These are phyloP conservation scores for Chrysoporthe cubensis DNA, from an alignment of 2,329 filamentous ascomycete genomes.

Conservation along the genomic window DNA sequence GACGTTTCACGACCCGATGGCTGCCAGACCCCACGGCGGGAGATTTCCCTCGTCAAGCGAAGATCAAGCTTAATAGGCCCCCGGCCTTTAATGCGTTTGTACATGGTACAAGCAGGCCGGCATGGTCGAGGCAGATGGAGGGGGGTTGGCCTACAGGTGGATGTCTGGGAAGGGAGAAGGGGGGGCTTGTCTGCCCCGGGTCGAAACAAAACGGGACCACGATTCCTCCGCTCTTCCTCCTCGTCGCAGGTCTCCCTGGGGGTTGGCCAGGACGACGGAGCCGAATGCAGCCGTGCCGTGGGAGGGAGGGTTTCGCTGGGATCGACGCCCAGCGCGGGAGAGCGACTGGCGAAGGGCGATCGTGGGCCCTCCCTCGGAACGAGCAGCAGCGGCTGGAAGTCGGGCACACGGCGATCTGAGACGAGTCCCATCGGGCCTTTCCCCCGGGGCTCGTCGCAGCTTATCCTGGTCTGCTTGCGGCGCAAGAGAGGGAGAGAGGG, in stretches of 20 bases:
- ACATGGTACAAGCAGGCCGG: not conserved
- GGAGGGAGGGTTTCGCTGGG: not conserved
- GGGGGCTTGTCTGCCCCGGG: not conserved
- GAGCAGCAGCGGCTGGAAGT: not conserved
- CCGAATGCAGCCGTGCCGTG: not conserved
- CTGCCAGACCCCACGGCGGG: not conserved
- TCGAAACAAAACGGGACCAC: conserved; percentile 2
- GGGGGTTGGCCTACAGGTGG: not conserved
- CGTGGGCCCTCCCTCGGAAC: not conserved
- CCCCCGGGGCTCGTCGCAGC: not conserved
- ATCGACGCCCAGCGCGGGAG: conserved; percentile 7
- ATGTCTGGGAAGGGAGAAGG: not conserved
- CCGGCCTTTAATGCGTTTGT: not conserved
- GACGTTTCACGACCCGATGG: not conserved
- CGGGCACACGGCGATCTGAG: not conserved
- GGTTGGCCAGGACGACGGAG: not conserved
- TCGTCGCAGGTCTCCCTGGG: not conserved
- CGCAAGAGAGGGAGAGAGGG: not conserved
- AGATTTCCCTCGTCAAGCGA: not conserved
- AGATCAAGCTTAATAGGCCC: conserved; percentile 3
- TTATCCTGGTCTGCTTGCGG: not conserved
- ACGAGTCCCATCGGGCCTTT: not conserved
- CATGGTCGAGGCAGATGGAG: not conserved
- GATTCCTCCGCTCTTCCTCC: not conserved
- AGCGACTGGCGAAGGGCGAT: conserved; percentile 4